Percentiles rank a stretch among this genome's conserved stretches.
These are phyloP conservation scores for Pestalotiopsis sp. DNA, from an alignment of 2,329 filamentous ascomycete species.

Conservation along the genomic window DNA sequence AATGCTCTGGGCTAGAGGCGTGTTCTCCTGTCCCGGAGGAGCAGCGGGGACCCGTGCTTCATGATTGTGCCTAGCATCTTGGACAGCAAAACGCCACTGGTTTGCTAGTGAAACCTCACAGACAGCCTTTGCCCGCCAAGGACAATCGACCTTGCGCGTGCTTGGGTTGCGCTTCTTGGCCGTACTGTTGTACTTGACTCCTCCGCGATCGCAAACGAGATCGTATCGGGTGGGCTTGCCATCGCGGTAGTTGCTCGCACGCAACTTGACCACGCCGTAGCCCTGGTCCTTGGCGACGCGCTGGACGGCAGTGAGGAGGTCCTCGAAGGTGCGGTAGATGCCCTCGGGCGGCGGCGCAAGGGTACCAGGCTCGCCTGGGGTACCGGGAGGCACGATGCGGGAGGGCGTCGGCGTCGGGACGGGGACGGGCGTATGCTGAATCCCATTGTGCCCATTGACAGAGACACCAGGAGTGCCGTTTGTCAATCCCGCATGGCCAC, in stretches of 20 bases:
- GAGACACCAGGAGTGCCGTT: conserved; percentile 28
- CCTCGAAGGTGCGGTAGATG: conserved; percentile 62
- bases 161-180: conserved; percentile 67
- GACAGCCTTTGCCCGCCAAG: conserved; percentile 65
- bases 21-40: conserved; percentile 58
- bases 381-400: conserved; percentile 12
- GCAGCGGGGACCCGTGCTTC: conserved; percentile 59
- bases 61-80: conserved; percentile 63
- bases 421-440: conserved; percentile 18
- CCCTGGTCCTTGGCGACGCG: conserved; percentile 64
- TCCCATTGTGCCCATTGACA: conserved; percentile 13
- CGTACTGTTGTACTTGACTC: conserved; percentile 67
- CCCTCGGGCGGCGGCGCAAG: conserved; percentile 61
- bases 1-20: conserved; percentile 59
- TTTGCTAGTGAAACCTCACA: conserved; percentile 65
- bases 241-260: conserved; percentile 65
- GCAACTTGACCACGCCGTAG: conserved; percentile 64
- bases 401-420: conserved; percentile 16
- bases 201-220: conserved; percentile 64
- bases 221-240: conserved; percentile 65
- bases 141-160: conserved; percentile 66
- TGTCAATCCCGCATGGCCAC: conserved; percentile 29
- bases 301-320: conserved; percentile 60
- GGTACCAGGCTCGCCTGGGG: conserved; percentile 28
- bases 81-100: conserved; percentile 66